These are phyloP conservation scores for Calocybe gangraenosa DNA, from an alignment of 768 basidiomycete genomes.

Conservation along the genomic window DNA sequence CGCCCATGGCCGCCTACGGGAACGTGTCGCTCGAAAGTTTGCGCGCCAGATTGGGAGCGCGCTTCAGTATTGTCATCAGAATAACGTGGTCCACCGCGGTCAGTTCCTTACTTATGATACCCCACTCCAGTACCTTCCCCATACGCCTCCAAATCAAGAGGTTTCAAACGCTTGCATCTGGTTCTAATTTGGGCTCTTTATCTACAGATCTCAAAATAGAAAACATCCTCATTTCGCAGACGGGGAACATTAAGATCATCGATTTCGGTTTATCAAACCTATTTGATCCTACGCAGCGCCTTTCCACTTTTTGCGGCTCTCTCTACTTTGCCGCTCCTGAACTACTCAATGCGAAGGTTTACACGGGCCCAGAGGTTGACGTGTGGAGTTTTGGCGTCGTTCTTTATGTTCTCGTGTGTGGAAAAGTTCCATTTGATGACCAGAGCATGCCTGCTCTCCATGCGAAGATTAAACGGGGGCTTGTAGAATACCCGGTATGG, in stretches of 20 bases:
- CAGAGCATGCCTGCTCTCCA: constrained; percentile 99
- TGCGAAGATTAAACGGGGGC: constrained; percentile 96
- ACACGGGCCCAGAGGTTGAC: constrained; percentile 97
- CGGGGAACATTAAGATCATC: constrained; percentile 99
- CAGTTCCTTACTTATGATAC: constrained; percentile 15
- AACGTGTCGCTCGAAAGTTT: constrained; percentile 95
- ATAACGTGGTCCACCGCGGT: constrained; percentile 96
- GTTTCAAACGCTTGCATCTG: not conserved
- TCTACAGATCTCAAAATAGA: constrained; percentile 91
- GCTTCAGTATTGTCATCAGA: constrained; percentile 94
- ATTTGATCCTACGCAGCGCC: constrained; percentile 75
- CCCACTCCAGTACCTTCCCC: too few relatives aligned
- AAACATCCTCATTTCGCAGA: constrained; percentile 98
- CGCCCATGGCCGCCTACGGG: constrained; percentile 91
- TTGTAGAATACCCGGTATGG: constrained; percentile 98
- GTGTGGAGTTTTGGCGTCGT: constrained; percentile 99
- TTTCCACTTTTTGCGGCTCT: constrained; percentile 96
- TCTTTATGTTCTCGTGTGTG: constrained; percentile 95
- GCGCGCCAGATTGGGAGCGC: constrained; percentile 96
- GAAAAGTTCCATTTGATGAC: constrained; percentile 98
- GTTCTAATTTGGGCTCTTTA: constrained; percentile 1
- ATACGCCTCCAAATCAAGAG: too few relatives aligned
- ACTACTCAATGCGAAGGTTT: constrained; percentile 92
- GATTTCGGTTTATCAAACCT: constrained; percentile 98
- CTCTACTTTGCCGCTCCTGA: constrained; percentile 99